Conservation (phyloP, 2,329 filamentous ascomycete species). For the Huntiella abstrusa region DNA sequence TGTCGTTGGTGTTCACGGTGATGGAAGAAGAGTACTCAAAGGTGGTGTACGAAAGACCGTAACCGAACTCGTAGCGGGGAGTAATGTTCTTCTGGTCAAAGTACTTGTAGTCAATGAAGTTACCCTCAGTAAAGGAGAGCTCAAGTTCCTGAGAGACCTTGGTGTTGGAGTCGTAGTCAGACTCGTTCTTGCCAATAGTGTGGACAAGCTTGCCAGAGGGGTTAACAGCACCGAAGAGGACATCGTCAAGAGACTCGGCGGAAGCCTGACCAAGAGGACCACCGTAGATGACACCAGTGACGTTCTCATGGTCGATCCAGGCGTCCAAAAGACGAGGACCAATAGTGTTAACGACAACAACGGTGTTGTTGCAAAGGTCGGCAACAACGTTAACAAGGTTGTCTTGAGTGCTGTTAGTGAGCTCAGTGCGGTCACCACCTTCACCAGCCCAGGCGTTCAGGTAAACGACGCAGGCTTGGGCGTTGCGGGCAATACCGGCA, state of each 20-base stretch:
- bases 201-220: constrained; percentile 42
- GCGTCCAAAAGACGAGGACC: constrained; percentile 39
- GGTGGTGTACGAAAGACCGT: constrained; percentile 35
- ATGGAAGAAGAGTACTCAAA: constrained; percentile 31
- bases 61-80: constrained; percentile 36
- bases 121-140: constrained; percentile 31
- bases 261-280: constrained; percentile 47
- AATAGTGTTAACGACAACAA: constrained; percentile 47
- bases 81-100: constrained; percentile 30
- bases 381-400: constrained; percentile 37
- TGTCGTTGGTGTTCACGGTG: constrained; percentile 17
- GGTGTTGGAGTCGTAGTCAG: constrained; percentile 37
- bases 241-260: constrained; percentile 32
- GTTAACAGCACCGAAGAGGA: constrained; percentile 38
- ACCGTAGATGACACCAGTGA: constrained; percentile 44
- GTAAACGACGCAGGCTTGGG: constrained; percentile 48
- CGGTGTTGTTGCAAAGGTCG: constrained; percentile 37
- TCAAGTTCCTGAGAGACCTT: constrained; percentile 31
- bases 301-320: constrained; percentile 43
- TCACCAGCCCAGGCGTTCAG: constrained; percentile 54
- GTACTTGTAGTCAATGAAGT: constrained; percentile 34
- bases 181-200: constrained; percentile 36
- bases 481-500: constrained; percentile 15
- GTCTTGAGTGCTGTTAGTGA: constrained; percentile 49
- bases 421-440: constrained; percentile 41